These are phyloP conservation scores for Amaranthus palmeri DNA, from an alignment of 148 eudicot species.

Conservation along the genomic window DNA sequence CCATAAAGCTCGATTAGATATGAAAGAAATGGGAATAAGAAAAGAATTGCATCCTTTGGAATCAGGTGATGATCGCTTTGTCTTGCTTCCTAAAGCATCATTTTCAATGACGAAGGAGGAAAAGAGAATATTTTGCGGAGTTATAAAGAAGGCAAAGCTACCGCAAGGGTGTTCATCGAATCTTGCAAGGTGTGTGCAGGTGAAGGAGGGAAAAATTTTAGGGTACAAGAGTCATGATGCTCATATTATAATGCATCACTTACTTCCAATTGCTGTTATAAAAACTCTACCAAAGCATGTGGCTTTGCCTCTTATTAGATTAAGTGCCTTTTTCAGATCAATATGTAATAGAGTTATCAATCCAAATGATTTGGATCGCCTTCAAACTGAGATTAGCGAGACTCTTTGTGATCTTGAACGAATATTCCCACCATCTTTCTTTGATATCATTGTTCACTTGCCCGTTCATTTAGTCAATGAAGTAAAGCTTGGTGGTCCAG, in stretches of 20 bases:
- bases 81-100: not conserved
- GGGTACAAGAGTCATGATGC: constrained; percentile 11
- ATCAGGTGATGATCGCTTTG: not conserved
- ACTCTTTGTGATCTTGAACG: constrained; percentile 10
- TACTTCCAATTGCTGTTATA: constrained; percentile 8
- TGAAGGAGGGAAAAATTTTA: constrained; percentile 1
- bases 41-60: not conserved
- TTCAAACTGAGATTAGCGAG: not conserved
- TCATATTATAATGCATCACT: constrained; percentile 7
- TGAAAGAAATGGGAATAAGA: constrained; percentile 2
- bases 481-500: constrained; percentile 14
- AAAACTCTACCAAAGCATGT: not conserved
- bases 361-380: not conserved
- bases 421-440: constrained; percentile 14
- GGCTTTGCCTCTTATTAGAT: not conserved
- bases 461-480: constrained; percentile 3
- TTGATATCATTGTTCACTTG: constrained; percentile 15
- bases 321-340: not conserved
- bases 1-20: constrained; percentile 2
- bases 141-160: constrained; percentile 1
- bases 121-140: not conserved
- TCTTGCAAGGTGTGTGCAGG: constrained; percentile 3
- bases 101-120: not conserved
- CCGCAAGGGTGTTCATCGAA: constrained; percentile 12
- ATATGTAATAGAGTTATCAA: constrained; percentile 1